Evolutionary conservation across 768 basidiomycete genomes (phyloP), one percentile per base, ranked within the genome.

Genomic region (Rhizopogon salebrosus): DNA sequence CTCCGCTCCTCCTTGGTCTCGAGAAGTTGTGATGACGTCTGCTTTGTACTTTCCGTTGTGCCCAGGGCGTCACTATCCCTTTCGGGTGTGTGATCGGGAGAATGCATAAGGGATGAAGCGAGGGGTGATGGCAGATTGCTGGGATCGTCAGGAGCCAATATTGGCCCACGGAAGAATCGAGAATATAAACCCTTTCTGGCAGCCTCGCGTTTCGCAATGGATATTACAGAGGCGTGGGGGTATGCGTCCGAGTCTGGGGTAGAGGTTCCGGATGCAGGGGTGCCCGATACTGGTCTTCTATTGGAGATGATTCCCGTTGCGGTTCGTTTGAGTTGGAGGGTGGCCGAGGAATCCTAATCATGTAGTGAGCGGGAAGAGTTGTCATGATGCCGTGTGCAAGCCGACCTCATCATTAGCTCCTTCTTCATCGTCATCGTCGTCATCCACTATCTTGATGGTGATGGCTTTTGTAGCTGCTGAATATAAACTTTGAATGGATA

Each of bases 401-500:
- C 11, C 18, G 24, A 54, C 49, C 39, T 56, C 58, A 11, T 50
- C 23, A 9, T 20, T 22, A 34, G 31, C 14, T 7, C 16, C 38
- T 58, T 59, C 26, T 56, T 64, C 54, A 61, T 62, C 74, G 40
- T 70, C 69, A n/a, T 75, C 77, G 35, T 79, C 78, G 49, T 77
- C 77, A 48, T 74, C 76, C 18, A 75, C 65, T 52, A 87, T 64
- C 62, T 84, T 85, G 38, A 95, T 77, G 53, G 84, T 82, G 49
- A 98, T 92, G 26, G 89, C 82, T 57, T 85, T 86, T 0, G 93
- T 85, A 18, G 93, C 92, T 13, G 86, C 84, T 1, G 85, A 72
- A 67, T 90, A 97, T 49, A 95, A 69, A 45, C 69, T 69, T 20
- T 35, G 41, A 46, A 10, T 7, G n/a, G 5, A 51, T 14, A 23